Base-by-base conservation (phyloP, 1,139 yeast genomes). In the Debaryomycetaceae sp. region DNA sequence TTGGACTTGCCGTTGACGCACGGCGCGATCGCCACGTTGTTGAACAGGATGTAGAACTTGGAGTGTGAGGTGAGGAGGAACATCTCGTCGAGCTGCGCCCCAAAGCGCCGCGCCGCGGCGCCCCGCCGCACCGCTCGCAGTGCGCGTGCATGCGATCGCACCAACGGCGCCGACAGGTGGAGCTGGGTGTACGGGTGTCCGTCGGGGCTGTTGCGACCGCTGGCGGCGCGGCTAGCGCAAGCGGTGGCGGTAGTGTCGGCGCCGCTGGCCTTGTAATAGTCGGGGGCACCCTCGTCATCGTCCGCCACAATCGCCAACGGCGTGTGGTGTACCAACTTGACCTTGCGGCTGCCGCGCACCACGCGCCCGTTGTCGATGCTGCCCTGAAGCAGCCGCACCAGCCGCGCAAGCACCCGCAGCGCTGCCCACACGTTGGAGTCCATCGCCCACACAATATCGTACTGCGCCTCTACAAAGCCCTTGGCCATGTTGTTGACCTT, bases 1-100 rank as follows among this genome's bases (percentile, higher is more conserved):
- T 86, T 86, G 15, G 94, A 83, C 52, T 88, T 86, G n/a, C 96
- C 96, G 64, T 83, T 86, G 30, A 86, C 94, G 57, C 96, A 86
- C 0, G 96, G 94, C 0, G 95, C 95, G 15, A 84, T 58, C n/a
- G 81, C 75, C 11, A 82, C 58, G 38, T 78, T 74, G 51, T 86
- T 86, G 46, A 86, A 75, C 21, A 85, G 78, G 5, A 81, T 75
- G 53, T 86, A 86, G 52, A 86, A 85, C 56, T 85, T 85, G 35
- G 89, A 77, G 56, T 86, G 96, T 2, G 94, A 76, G 0, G 95
- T 81, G 30, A 81, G 67, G 49, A 86, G 61, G 51, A 85, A 86
- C 85, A 85, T 80, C 52, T 86, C 95, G 57, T 86, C 96, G 29
- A 86, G 63, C 43, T 70, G 65, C n/a, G 86, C 77, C 4, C 95